Conservation (phyloP, 352 stramenopile species). For the Globisporangium spinosum region DNA sequence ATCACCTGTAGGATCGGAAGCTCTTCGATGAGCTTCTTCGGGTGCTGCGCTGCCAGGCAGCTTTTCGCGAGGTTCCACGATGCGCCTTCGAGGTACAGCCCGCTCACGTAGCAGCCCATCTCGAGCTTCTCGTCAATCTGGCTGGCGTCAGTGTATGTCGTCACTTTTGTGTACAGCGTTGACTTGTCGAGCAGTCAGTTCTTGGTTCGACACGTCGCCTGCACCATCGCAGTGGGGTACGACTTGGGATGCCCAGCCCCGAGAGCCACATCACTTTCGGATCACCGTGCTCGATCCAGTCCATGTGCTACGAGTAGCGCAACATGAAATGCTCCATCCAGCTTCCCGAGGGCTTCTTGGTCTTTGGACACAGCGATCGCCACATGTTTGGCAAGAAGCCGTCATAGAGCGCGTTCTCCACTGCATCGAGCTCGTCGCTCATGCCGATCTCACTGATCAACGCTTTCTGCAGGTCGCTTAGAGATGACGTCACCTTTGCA, state of each 20-base stretch:
- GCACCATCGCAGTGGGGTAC: slow-evolving; percentile 94
- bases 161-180: slow-evolving; percentile 87
- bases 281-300: slow-evolving; percentile 89
- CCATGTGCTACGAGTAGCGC: slow-evolving; percentile 89
- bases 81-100: slow-evolving; percentile 92
- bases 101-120: slow-evolving; percentile 89
- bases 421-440: slow-evolving; percentile 92
- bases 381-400: slow-evolving; percentile 92
- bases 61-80: slow-evolving; percentile 85
- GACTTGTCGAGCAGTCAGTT: slow-evolving; percentile 96
- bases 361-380: slow-evolving; percentile 88
- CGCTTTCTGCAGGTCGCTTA: slow-evolving; percentile 90
- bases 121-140: slow-evolving; percentile 73
- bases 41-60: slow-evolving; percentile 83
- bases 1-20: slow-evolving; percentile 94
- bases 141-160: slow-evolving; percentile 43
- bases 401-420: slow-evolving; percentile 92
- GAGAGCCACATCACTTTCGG: slow-evolving; percentile 93
- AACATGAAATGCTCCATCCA: slow-evolving; percentile 94
- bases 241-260: slow-evolving; percentile 93
- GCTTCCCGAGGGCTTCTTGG: slow-evolving; percentile 92
- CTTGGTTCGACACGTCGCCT: slow-evolving; percentile 91
- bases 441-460: slow-evolving; percentile 95
- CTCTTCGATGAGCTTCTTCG: slow-evolving; percentile 94
- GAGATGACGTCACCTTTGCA: slow-evolving; percentile 73